A percentile compares a stretch with the other conserved stretches of the same genome.
phyloP scores from a whole-genome alignment of 2,329 filamentous ascomycete species.

The Aspergillus uvarum region DNA sequence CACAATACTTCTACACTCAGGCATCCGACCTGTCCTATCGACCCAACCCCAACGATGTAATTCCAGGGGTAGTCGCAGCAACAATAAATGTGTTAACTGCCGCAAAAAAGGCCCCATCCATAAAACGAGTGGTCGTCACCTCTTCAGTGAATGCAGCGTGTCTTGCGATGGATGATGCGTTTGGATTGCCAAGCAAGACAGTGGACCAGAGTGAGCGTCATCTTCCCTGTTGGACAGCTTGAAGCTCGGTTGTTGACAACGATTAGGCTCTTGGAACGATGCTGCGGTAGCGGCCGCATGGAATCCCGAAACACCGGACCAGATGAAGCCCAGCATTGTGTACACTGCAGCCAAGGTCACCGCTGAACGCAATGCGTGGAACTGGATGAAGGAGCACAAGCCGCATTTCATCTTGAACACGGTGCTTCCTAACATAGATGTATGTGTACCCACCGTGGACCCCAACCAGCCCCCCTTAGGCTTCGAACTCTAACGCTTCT shows the following conservation, averaged over 20 bases:
- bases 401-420: conserved; percentile 48
- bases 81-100: no score
- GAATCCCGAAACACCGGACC: not conserved
- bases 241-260: no score
- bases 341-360: conserved; percentile 48
- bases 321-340: conserved; percentile 6
- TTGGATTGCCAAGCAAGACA: not conserved
- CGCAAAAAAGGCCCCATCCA: no score
- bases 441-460: not conserved
- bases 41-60: conserved; percentile 43
- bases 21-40: conserved; percentile 30
- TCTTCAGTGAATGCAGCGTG: no score
- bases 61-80: no score
- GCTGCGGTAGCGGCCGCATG: conserved; percentile 1
- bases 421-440: conserved; percentile 35
- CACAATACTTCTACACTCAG: not conserved
- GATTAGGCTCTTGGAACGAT: conserved; percentile 18
- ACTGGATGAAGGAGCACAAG: conserved; percentile 46
- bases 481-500: no score
- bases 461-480: no score
- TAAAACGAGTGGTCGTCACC: no score
- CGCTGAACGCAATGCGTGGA: conserved; percentile 49
- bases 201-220: not conserved
- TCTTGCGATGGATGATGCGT: conserved; percentile 12
- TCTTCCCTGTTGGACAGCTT: conserved; percentile 27